These are phyloP conservation scores for Salisapilia sapeloensis DNA, from an alignment of 352 stramenopile species.

Conservation along the genomic window DNA sequence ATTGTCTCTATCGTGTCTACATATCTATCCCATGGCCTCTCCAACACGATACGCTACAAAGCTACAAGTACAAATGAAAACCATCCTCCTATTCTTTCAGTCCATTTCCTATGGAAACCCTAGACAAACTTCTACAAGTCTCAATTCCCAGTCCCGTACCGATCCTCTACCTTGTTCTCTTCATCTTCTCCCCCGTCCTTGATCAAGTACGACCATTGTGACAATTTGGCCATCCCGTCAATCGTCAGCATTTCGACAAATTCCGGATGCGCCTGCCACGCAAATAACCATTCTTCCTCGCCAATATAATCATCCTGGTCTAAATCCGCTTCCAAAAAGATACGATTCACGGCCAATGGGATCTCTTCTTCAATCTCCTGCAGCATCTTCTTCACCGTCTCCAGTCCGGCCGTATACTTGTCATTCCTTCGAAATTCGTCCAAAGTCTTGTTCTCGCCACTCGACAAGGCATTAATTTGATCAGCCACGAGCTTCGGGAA, in stretches of 20 bases:
- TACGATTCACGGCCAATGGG: conserved; percentile 66
- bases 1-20: too few species aligned
- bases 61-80: too few species aligned
- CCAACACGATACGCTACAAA: too few species aligned
- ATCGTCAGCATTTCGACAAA: conserved; percentile 75
- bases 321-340: conserved; percentile 58
- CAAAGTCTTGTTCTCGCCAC: conserved; percentile 15
- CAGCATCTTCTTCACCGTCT: conserved; percentile 50
- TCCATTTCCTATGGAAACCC: too few species aligned
- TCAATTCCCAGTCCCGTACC: too few species aligned
- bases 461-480: conserved; percentile 50
- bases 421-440: too few species aligned
- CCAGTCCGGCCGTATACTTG: conserved; percentile 28
- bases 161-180: background rate
- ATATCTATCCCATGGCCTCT: too few species aligned
- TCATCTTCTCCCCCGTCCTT: background rate
- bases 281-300: conserved; percentile 68
- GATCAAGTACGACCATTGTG: conserved; percentile 33
- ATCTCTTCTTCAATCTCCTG: conserved; percentile 70
- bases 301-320: conserved; percentile 68
- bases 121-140: too few species aligned
- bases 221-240: conserved; percentile 74
- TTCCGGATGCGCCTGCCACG: conserved; percentile 59
- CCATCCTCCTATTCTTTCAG: too few species aligned
- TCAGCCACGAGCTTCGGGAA: conserved; percentile 60